Base-by-base conservation (phyloP, 176 grass and related monocot genomes). In the Calamus simplicifolius region DNA sequence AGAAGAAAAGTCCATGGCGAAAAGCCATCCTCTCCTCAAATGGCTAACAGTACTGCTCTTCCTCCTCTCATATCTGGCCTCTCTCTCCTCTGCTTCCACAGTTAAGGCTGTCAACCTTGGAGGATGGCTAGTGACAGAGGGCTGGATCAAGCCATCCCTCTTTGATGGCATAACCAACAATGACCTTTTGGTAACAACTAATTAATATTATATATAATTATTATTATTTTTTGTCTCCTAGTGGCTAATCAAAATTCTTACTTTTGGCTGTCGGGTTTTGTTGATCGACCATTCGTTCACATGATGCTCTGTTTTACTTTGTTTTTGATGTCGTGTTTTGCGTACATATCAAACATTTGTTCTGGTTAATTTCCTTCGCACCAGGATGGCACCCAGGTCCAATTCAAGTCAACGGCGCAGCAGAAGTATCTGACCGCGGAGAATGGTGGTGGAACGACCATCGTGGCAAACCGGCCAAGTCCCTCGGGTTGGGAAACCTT, bases 101-200 rank as follows among this genome's bases (percentile, higher is more conserved):
- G 61, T 90, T 2, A 59, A 74, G 56, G 75, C 87, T 1, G 87
- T 90, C 53, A 82, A 73, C 68, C 82, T 90, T 13, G 87, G 87
- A 15, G 75, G 82, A 3, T 90, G 87, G 87, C 79, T 90, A 0
- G 59, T 90, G 15, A 86, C 71, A 3, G 87, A 90, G 72, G 87
- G 87, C 26, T 90, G 87, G 82, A 86, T 90, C 14, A 23, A 76
- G n/a, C 82, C 82, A 0, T 79, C 68, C 21, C 82, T 90, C 72
- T 90, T 90, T 48, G 50, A 90, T 16, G 76, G 18, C 68, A 90
- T 90, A 13, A 43, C 68, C 6, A 90, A 90, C 59, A 90, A 82
- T 1, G 75, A 86, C 15, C 19, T 82, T 25, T 19, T 90, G 63
- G 87, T 85, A 82, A 23, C 21, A 23, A 23, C 21, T 23, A 23